phyloP scores from a whole-genome alignment of 495 filamentous ascomycete genomes.

The Penicillium odoratum region DNA sequence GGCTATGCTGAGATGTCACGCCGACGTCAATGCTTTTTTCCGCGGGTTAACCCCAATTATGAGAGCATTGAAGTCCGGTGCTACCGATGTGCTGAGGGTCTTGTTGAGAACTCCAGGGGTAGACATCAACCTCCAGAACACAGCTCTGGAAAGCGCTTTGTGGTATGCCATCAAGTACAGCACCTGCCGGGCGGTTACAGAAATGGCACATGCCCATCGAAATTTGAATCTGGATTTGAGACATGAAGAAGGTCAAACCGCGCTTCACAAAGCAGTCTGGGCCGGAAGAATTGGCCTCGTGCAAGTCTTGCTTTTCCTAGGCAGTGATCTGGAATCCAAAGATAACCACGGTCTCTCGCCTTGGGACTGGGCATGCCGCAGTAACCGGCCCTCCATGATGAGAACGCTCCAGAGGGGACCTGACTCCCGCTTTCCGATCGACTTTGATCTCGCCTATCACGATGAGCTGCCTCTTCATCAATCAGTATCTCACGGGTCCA shows the following conservation, averaged over 20 bases:
- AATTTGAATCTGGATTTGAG: slow-evolving; percentile 5
- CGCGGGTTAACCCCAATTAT: slow-evolving; percentile 9
- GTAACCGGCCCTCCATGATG: slow-evolving; percentile 8
- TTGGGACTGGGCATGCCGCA: slow-evolving; percentile 4
- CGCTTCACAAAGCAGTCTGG: slow-evolving; percentile 12
- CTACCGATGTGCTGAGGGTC: background rate
- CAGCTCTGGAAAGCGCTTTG: slow-evolving; percentile 8
- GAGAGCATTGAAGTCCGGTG: slow-evolving; percentile 11
- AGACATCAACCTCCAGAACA: slow-evolving; percentile 12
- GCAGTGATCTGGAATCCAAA: slow-evolving; percentile 7
- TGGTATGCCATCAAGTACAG: slow-evolving; percentile 14
- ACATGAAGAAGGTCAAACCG: slow-evolving; percentile 5
- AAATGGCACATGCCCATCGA: background rate
- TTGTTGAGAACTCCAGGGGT: slow-evolving; percentile 4
- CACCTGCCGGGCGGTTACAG: background rate
- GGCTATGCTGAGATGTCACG: slow-evolving; percentile 7
- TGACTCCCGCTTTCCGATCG: background rate
- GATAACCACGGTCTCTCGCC: slow-evolving; percentile 13
- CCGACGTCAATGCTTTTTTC: slow-evolving; percentile 17
- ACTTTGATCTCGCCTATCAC: slow-evolving; percentile 3
- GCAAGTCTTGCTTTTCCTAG: slow-evolving; percentile 8
- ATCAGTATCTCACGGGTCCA: slow-evolving; percentile 12
- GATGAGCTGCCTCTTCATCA: slow-evolving; percentile 12
- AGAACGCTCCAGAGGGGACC: background rate
- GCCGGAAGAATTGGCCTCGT: slow-evolving; percentile 9